Base-by-base conservation (phyloP, 2,329 filamentous ascomycete genomes). In the Fusarium abutilonis region DNA sequence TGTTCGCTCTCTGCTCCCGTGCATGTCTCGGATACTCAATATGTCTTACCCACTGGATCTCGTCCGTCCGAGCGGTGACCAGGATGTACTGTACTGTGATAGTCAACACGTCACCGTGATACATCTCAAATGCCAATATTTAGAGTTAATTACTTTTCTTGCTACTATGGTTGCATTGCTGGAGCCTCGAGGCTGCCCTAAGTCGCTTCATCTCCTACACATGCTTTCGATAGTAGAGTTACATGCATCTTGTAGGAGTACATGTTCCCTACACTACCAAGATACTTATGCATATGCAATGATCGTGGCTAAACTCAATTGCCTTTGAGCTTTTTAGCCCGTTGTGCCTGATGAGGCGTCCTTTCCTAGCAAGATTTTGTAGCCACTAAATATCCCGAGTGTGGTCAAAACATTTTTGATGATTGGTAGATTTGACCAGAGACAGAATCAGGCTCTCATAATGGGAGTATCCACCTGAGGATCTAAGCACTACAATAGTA, bases 381-480 rank as follows among this genome's bases (percentile, higher is more conserved):
- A 63, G 3, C 62, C 62, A 17, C 38, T 59, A 32, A 67, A 46
- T 35, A 45, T 51, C 9, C 62, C 62, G 17, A 52, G 11, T 4
- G 31, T 41, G 9, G 63, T n/a, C 61, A n/a, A 66, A 21, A 65
- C 63, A 5, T 17, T 53, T 40, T 60, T 56, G 3, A 59, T 43
- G 13, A 64, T 64, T 19, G 59, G 60, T 10, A 56, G 63, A 47
- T 57, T 56, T 21, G 53, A 56, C 36, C 66, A 14, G 23, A 57
- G 53, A 11, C 62, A 60, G 40, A 60, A 46, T 9, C 54, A 60
- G 6, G 56, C 62, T n/a, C 63, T 35, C 6, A 26, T 26, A 6
- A 23, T 26, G 23, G 23, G 8, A 8, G 23, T 26, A 26, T 26
- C 23, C 23, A 26, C 23, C 23, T 8, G 23, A 26, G 8, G 23